Percentiles rank a stretch among this genome's conserved stretches.
phyloP scores from a whole-genome alignment of 2,329 filamentous ascomycete species.

The Verticillium tricorpus region DNA sequence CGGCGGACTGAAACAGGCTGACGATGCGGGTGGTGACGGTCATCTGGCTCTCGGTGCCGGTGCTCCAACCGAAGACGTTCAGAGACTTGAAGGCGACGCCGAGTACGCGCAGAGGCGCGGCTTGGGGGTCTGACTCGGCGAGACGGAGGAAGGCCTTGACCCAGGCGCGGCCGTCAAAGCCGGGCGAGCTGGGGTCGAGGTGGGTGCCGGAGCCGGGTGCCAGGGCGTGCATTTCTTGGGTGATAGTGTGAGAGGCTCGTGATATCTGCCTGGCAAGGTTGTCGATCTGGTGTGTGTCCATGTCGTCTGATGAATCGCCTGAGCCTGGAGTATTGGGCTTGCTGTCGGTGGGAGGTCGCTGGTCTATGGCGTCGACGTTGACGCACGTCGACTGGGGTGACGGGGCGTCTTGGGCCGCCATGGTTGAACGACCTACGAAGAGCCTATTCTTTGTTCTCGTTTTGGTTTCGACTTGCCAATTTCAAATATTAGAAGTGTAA shows the following conservation, averaged over 20 bases:
- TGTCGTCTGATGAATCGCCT: background rate
- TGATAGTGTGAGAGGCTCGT: background rate
- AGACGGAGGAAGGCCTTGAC: conserved; percentile 18
- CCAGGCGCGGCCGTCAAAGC: conserved; percentile 19
- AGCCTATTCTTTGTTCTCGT: background rate
- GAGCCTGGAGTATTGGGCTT: background rate
- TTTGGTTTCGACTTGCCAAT: background rate
- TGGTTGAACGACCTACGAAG: background rate
- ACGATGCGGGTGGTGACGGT: conserved; percentile 20
- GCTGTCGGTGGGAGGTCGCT: background rate
- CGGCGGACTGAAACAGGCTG: conserved; percentile 23
- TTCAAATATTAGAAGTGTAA: background rate
- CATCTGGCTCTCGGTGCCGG: conserved; percentile 16
- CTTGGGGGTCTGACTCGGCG: conserved; percentile 14
- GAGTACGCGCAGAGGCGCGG: conserved; percentile 16
- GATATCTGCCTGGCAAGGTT: background rate
- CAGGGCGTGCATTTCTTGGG: background rate
- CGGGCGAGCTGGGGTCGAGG: conserved; percentile 18
- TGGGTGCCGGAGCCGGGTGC: conserved; percentile 12
- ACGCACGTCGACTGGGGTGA: background rate
- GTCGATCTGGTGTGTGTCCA: background rate
- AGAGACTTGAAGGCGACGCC: conserved; percentile 20
- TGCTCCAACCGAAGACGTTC: conserved; percentile 19
- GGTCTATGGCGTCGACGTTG: background rate
- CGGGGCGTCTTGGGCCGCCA: background rate